Base-by-base conservation (phyloP, 1,139 yeast species). In the Magnusiomyces suaveolens region DNA sequence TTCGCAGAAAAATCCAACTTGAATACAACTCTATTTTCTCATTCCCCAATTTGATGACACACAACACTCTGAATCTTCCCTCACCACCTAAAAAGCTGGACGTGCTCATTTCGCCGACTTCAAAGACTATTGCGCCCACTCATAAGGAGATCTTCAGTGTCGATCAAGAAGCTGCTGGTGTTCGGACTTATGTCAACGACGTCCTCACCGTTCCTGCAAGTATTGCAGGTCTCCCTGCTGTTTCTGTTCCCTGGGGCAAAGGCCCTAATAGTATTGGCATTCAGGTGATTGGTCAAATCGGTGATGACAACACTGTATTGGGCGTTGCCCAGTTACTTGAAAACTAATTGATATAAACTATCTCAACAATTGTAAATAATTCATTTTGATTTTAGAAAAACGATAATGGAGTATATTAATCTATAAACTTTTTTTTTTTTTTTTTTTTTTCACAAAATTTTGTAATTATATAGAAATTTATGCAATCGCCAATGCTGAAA, bases 201-300 rank as follows among this genome's bases (percentile, higher is more conserved):
- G 81, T 87, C 1, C 75, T 89, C 57, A 88, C 97, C 0, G 85
- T 90, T 2, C 97, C 98, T 0, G 86, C 94, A 47, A 89, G 95
- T 1, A 71, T 94, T 59, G 95, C 96, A 0, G 98, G 97, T 0
- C 70, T 92, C 2, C 99, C 99, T 0, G 80, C 95, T 0, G 76
- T 90, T 12, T 78, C 85, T 0, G 71, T 90, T 1, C 98, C 98
- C 0, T 76, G 73, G 64, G 69, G 65, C 18, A 60, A 59, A 0
- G 62, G 65, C 14, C 60, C 62, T 6, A 63, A 66, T 1, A 67
- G 69, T 0, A 79, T 87, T 1, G 87, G 87, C 0, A 73, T 92
- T 39, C 98, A 94, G 65, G 63, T 92, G 1, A 78, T 83, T 65
- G 96, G 92, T 0, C 98, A 90, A 67, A 86, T 74, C 65, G 97